Conservation (phyloP, 2,329 filamentous ascomycete genomes). For the Cordyceps cicadae region DNA sequence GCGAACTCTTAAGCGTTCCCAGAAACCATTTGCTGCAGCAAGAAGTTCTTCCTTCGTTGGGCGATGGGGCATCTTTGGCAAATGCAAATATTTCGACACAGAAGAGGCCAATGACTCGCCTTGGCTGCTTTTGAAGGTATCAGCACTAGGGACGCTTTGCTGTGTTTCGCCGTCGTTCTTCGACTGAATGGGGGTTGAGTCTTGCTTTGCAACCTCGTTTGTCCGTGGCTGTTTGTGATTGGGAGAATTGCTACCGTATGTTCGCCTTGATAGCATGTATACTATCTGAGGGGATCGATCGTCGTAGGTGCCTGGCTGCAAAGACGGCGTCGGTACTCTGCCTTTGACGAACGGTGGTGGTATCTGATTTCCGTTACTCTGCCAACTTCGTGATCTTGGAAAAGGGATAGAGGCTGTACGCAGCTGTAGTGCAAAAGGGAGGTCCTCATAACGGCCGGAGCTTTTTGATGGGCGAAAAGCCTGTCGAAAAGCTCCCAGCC, state of each 20-base stretch:
- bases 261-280: neutral
- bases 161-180: neutral
- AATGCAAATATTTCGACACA: slow-evolving; percentile 51
- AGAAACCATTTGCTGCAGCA: slow-evolving; percentile 85
- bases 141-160: neutral
- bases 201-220: neutral
- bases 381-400: neutral
- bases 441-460: neutral
- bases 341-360: neutral
- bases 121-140: slow-evolving; percentile 17
- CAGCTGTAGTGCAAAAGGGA: neutral
- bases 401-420: neutral
- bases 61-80: slow-evolving; percentile 68
- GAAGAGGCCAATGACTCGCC: slow-evolving; percentile 40
- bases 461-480: neutral
- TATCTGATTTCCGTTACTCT: neutral
- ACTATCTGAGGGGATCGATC: neutral
- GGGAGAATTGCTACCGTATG: neutral
- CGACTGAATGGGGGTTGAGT: neutral
- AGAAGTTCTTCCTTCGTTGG: slow-evolving; percentile 91
- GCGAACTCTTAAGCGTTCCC: slow-evolving; percentile 78
- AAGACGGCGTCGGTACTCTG: neutral
- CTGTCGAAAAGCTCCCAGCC: slow-evolving; percentile 9
- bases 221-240: neutral
- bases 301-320: neutral